phyloP scores from a whole-genome alignment of 208 protist genomes.

The Acanthamoeba lenticulata region DNA sequence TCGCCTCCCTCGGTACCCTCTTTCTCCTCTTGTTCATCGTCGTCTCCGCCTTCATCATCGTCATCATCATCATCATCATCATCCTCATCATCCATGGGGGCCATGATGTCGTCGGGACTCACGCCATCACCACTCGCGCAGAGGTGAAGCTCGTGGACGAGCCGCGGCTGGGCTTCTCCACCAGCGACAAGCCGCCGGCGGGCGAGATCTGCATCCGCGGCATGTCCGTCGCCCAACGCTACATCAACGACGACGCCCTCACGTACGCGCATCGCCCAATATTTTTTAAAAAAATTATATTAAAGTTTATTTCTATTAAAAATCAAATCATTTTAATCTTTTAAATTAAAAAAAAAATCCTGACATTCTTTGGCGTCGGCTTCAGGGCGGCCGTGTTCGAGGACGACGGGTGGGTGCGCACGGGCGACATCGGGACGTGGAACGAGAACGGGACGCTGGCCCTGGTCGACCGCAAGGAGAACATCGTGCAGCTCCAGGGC shows the following conservation, averaged over 20 bases:
- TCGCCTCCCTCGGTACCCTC: not conserved
- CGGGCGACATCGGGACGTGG: slow-evolving; percentile 90
- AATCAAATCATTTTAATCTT: no score
- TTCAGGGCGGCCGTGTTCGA: slow-evolving; percentile 18
- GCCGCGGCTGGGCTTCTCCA: not conserved
- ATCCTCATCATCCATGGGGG: no score
- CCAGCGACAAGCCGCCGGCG: not conserved
- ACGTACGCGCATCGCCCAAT: slow-evolving; percentile 15
- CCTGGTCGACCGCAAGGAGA: slow-evolving; percentile 93
- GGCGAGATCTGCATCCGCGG: slow-evolving; percentile 59
- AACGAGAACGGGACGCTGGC: slow-evolving; percentile 80
- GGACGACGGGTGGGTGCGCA: slow-evolving; percentile 87
- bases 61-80: no score
- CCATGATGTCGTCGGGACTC: not conserved
- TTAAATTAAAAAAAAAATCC: no score
- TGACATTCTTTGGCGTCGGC: no score
- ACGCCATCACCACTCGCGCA: not conserved
- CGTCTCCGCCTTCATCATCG: no score
- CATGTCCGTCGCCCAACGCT: slow-evolving; percentile 36
- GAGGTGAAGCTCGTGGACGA: slow-evolving; percentile 63
- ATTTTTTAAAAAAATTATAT: not conserved
- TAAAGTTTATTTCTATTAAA: not conserved
- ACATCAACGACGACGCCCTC: slow-evolving; percentile 3
- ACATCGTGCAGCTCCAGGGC: slow-evolving; percentile 89
- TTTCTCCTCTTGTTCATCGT: not conserved